Conservation (phyloP, 768 basidiomycete species). For the Lactifluus hygrophoroides region DNA sequence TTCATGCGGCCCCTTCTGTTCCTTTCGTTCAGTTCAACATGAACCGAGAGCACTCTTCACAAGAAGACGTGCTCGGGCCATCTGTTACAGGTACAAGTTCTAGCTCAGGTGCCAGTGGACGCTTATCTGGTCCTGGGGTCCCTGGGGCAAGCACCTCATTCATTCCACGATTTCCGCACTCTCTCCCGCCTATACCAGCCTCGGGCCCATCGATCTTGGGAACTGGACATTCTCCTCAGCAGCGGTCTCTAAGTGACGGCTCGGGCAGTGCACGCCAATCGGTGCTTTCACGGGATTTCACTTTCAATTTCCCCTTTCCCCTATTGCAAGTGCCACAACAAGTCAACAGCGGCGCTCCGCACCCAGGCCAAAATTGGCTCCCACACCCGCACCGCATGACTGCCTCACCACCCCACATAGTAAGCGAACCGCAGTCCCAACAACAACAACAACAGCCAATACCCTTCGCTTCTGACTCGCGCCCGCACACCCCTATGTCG, state of each 20-base stretch:
- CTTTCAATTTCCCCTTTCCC: conserved; percentile 14
- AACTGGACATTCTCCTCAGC: background rate
- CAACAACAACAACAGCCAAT: too few relatives aligned
- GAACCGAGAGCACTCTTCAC: background rate
- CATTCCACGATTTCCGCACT: background rate
- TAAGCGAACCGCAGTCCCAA: background rate
- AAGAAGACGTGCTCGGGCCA: background rate
- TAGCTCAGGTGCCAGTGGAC: conserved; percentile 1
- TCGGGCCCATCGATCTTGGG: too few relatives aligned
- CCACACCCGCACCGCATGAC: background rate
- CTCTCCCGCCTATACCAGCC: background rate
- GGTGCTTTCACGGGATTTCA: conserved; percentile 8
- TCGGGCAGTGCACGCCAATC: background rate
- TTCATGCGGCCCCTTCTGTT: background rate
- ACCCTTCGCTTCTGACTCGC: background rate
- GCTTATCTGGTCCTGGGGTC: conserved; percentile 18
- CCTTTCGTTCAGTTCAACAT: conserved; percentile 7
- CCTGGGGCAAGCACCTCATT: conserved; percentile 14
- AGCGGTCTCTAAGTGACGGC: background rate
- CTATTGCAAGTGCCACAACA: conserved; percentile 16
- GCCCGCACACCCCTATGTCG: conserved; percentile 3
- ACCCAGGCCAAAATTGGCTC: background rate
- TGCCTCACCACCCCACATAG: background rate
- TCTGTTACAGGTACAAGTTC: background rate
- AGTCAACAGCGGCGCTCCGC: background rate